Evolutionary conservation across 1,139 yeast species (phyloP), one percentile per base, ranked within the genome.

Genomic region (Scheffersomyces segobiensis): DNA sequence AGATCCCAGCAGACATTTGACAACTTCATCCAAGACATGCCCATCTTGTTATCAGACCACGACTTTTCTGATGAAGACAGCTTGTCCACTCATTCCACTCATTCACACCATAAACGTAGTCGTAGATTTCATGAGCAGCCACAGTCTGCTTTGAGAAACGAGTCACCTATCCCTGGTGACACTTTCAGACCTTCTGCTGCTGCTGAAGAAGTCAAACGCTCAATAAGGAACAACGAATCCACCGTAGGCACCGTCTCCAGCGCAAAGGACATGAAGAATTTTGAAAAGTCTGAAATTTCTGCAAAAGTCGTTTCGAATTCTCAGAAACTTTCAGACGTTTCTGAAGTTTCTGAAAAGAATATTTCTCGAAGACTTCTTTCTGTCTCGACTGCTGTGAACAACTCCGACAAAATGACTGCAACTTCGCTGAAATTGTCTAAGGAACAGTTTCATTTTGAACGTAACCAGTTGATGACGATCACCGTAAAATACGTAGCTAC

Each of bases 401-500:
- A 19, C 21, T 48, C 26, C 17, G 18, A 24, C 7, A 48, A 10
- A 14, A 24, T 20, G 5, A 20, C 21, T 14, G 50, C 2, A 10
- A 48, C 26, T n/a, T 20, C 21, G 14, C 26, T 20, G 6, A 18
- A 24, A 14, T 48, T 48, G 50, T 20, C 50, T 6, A 26, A 56
- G 5, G 58, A 56, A n/a, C 60, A 56, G 39, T 62, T 65, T 54
- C 59, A 59, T 21, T 54, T 56, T 42, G 74, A 74, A 57, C 64
- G 73, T 46, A 64, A 62, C 49, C 80, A 78, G 61, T 67, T 81
- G 47, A 81, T 81, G 85, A 75, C 76, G 56, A 74, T 80, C 18
- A 73, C 80, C 46, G 81, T 80, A 54, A 80, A 79, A 62, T 81
- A 80, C 60, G 71, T 80, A 52, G 78, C 84, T 17, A 76, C 81